phyloP scores from a whole-genome alignment of 139 green algal species.

The Dunaliella primolecta region DNA sequence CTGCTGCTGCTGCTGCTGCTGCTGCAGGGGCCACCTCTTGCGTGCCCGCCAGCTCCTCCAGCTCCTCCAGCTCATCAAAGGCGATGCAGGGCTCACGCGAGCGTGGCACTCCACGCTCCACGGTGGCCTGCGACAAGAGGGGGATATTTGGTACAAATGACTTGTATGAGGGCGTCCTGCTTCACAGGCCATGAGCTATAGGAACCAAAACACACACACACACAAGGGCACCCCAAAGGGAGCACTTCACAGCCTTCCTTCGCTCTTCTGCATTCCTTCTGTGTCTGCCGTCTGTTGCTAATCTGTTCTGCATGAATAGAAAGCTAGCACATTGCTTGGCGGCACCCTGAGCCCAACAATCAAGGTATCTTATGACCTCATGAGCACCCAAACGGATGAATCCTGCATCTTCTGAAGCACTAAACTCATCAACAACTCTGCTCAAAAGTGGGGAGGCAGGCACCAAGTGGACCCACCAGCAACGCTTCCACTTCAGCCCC shows the following conservation, averaged over 20 bases:
- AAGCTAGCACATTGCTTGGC: too few species aligned
- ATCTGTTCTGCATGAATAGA: too few species aligned
- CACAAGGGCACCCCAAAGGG: not conserved
- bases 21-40: not conserved
- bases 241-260: not conserved
- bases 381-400: too few species aligned
- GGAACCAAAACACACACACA: not conserved
- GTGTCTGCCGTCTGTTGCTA: not conserved
- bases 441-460: too few species aligned
- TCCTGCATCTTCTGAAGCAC: too few species aligned
- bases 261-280: not conserved
- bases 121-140: not conserved
- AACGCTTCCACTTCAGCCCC: too few species aligned
- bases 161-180: not conserved
- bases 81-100: not conserved
- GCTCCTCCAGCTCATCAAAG: conserved; percentile 30
- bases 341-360: too few species aligned
- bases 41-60: not conserved
- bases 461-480: too few species aligned
- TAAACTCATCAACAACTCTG: too few species aligned
- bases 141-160: not conserved
- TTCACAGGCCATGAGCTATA: not conserved
- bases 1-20: not conserved
- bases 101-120: conserved; percentile 22
- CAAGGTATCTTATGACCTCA: too few species aligned